These are phyloP conservation scores for Furcasterigmium furcatum DNA, from an alignment of 2,329 filamentous ascomycete species.

Conservation along the genomic window DNA sequence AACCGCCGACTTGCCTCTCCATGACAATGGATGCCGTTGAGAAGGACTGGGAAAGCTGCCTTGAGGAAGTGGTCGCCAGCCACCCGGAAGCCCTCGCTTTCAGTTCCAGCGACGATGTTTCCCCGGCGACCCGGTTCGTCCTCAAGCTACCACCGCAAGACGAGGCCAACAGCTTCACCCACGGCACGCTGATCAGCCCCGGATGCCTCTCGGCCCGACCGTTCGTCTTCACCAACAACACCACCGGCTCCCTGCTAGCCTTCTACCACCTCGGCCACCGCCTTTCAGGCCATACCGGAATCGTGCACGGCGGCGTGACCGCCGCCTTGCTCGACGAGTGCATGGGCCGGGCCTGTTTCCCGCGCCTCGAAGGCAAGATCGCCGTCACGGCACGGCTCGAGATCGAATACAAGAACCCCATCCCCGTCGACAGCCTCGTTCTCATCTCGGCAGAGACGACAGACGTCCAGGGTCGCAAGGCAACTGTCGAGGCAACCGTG, in stretches of 20 bases:
- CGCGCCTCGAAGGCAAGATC: slow-evolving; percentile 9
- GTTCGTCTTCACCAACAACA: slow-evolving; percentile 5
- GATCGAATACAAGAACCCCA: slow-evolving; percentile 13
- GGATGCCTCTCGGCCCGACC: too few relatives aligned
- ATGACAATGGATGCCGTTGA: too few relatives aligned
- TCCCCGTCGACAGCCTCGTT: slow-evolving; percentile 10
- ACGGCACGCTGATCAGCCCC: too few relatives aligned
- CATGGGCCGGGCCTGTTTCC: slow-evolving; percentile 12
- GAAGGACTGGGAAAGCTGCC: too few relatives aligned
- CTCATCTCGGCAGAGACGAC: slow-evolving; percentile 8
- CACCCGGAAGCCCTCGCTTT: too few relatives aligned
- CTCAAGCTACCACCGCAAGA: too few relatives aligned
- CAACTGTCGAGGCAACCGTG: slow-evolving; percentile 11
- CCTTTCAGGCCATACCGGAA: slow-evolving; percentile 13
- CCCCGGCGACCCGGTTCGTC: too few relatives aligned
- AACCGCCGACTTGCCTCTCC: too few relatives aligned
- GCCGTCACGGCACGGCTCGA: slow-evolving; percentile 14
- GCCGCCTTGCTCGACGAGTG: slow-evolving; percentile 16
- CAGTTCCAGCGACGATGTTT: too few relatives aligned
- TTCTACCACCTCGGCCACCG: slow-evolving; percentile 11
- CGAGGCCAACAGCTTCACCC: too few relatives aligned
- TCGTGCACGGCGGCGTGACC: slow-evolving; percentile 16
- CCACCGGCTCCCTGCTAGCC: slow-evolving; percentile 4
- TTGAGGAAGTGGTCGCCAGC: too few relatives aligned
- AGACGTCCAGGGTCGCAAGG: slow-evolving; percentile 13